Conservation (phyloP, 164 flowering plant species). For the Umbellularia californica region DNA sequence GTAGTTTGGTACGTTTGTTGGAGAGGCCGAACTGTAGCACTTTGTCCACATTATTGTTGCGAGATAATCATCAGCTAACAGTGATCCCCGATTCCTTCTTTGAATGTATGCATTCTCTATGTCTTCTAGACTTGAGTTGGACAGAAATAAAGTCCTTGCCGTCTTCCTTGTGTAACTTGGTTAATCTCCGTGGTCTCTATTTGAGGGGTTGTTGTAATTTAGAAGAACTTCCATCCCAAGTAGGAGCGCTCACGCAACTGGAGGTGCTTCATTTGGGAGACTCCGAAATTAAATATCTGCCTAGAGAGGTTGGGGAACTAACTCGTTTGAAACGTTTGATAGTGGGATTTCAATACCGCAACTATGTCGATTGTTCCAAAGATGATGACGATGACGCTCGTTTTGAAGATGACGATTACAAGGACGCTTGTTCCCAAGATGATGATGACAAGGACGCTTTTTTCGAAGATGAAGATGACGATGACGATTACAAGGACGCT, state of each 20-base stretch:
- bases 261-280: slow-evolving; percentile 5
- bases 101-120: slow-evolving; percentile 15
- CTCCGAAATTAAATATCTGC: background rate
- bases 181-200: slow-evolving; percentile 9
- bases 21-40: slow-evolving; percentile 11
- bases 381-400: too few relatives aligned
- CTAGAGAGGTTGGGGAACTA: slow-evolving; percentile 6
- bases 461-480: too few relatives aligned
- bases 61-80: background rate
- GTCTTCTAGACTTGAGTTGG: slow-evolving; percentile 20
- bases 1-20: slow-evolving; percentile 3
- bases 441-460: too few relatives aligned
- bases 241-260: slow-evolving; percentile 13
- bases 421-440: too few relatives aligned
- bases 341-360: background rate
- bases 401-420: too few relatives aligned
- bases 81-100: slow-evolving; percentile 19
- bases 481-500: too few relatives aligned
- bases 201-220: background rate
- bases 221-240: slow-evolving; percentile 10
- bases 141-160: slow-evolving; percentile 18
- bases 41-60: slow-evolving; percentile 19
- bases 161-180: slow-evolving; percentile 16
- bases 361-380: too few relatives aligned
- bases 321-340: slow-evolving; percentile 12